A percentile compares a stretch with the other conserved stretches of the same genome.
phyloP scores from a whole-genome alignment of 371 early-diverging fungal species.

The Mortierella sp. region DNA sequence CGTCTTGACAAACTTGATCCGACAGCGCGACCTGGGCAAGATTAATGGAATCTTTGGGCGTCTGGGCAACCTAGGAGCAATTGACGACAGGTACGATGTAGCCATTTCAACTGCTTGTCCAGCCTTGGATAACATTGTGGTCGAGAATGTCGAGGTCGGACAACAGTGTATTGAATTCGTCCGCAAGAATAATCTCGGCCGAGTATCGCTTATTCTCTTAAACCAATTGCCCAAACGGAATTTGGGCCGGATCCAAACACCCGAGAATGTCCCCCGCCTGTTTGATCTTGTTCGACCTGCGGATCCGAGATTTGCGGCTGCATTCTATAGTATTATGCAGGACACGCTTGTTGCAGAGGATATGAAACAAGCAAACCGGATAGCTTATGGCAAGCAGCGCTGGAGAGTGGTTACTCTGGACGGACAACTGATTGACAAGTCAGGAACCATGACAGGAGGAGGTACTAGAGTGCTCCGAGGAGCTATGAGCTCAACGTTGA shows the following conservation, averaged over 20 bases:
- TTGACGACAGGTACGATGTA: slow-evolving; percentile 95
- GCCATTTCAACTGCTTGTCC: slow-evolving; percentile 96
- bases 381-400: slow-evolving; percentile 88
- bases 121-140: slow-evolving; percentile 93
- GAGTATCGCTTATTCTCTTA: slow-evolving; percentile 93
- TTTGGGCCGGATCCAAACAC: slow-evolving; percentile 69
- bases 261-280: slow-evolving; percentile 87
- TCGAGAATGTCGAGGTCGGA: slow-evolving; percentile 92
- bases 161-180: slow-evolving; percentile 95
- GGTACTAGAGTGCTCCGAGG: slow-evolving; percentile 79
- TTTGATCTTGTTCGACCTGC: slow-evolving; percentile 92
- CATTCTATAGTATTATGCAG: slow-evolving; percentile 91
- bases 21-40: slow-evolving; percentile 81
- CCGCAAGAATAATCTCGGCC: slow-evolving; percentile 86
- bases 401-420: slow-evolving; percentile 97
- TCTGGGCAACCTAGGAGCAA: slow-evolving; percentile 96
- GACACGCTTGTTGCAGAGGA: slow-evolving; percentile 95
- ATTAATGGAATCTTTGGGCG: slow-evolving; percentile 94
- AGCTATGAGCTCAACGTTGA: slow-evolving; percentile 86
- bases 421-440: slow-evolving; percentile 96
- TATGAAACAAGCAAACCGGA: slow-evolving; percentile 91
- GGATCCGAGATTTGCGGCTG: slow-evolving; percentile 78
- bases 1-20: slow-evolving; percentile 77
- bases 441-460: slow-evolving; percentile 99
- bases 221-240: slow-evolving; percentile 75